Evolutionary conservation across 257 asterid species (phyloP).

Genomic region (Gentiana macrophylla): DNA sequence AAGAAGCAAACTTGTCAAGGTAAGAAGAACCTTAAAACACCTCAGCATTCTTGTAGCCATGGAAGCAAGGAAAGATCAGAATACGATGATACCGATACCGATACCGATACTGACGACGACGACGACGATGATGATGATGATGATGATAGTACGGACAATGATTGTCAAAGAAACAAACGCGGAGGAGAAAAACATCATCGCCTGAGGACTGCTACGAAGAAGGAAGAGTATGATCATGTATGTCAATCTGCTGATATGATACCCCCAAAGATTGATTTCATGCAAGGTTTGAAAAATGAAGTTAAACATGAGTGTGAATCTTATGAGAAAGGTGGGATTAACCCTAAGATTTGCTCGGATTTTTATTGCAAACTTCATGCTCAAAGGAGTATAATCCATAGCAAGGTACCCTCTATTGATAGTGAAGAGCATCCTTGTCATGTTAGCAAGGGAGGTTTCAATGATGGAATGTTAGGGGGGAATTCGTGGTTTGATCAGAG

Average conservation of each 20-base stretch:
- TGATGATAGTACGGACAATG: no score
- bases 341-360: slow-evolving; percentile 1
- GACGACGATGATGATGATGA: no score
- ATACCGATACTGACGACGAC: no score
- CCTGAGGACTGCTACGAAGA: no score
- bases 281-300: background rate
- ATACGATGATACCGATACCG: no score
- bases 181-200: no score
- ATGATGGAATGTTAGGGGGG: background rate
- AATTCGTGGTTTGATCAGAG: background rate
- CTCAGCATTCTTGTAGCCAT: background rate
- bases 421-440: slow-evolving; percentile 6
- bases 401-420: background rate
- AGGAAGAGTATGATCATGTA: no score
- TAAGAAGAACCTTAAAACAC: background rate
- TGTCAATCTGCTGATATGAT: no score
- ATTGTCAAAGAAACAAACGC: no score
- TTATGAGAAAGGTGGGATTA: background rate
- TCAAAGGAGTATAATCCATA: background rate
- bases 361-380: slow-evolving; percentile 4
- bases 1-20: no score
- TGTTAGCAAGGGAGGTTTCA: background rate
- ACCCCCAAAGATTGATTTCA: background rate
- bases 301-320: slow-evolving; percentile 1
- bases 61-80: no score